Base-by-base conservation (phyloP, 2,329 filamentous ascomycete genomes). In the Cytospora piceicola region DNA sequence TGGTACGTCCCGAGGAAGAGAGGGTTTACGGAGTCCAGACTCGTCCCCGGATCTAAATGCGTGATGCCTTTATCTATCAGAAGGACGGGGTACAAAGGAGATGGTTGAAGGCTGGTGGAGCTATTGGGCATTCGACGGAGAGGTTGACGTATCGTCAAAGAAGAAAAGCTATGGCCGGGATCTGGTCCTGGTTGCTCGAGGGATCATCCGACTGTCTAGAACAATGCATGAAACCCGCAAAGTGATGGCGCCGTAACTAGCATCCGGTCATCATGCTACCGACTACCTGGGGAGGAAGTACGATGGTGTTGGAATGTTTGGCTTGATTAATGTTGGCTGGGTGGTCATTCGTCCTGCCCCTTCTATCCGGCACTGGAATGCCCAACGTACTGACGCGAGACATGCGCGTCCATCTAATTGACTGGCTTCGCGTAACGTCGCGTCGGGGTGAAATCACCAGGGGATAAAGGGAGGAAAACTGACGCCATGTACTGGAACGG, bases 341-440 rank as follows among this genome's bases (percentile, higher is more conserved):
- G 39, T 39, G 42, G 30, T 53, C 42, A 29, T 34, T 53, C 24
- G 30, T 12, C 58, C 39, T 51, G 53, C 29, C 39, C 32, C 32
- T 34, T 53, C 54, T 29, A 22, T 24, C 20, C 3, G 46, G 32
- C 15, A 27, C 54, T 65, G 65, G 66, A 68, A 68, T 63, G 66
- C 53, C 32, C 17, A 60, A 60, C 51, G 57, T 27, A 61, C n/a
- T 24, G 17, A 61, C 63, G 52, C 66, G 63, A 66, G 59, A 34
- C 61, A 51, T 59, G 64, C 54, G 66, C 55, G 54, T 54, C 49
- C 9, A 39, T 67, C 60, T 66, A 66, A 68, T 63, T 68, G 66
- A 59, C 32, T 49, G 57, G 22, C 34, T 39, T 29, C 64, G 64
- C 61, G 62, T 61, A 29, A 32, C n/a, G 52, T 29, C 64, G 64